phyloP scores from a whole-genome alignment of 257 asterid species.

The Henckelia pumila region DNA sequence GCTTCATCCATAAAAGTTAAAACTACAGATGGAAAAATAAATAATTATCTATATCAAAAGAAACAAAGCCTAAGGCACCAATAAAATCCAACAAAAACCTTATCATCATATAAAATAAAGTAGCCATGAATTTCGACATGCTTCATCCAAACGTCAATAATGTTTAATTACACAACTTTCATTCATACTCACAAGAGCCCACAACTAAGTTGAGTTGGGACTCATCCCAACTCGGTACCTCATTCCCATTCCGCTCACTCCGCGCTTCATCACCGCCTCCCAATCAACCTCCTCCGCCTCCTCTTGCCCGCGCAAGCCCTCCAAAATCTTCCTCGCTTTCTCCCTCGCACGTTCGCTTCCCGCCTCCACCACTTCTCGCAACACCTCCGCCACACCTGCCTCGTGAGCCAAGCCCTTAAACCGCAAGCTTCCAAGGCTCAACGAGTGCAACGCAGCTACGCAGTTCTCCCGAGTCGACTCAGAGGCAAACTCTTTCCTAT shows the following conservation, averaged over 20 bases:
- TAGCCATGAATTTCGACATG: not conserved
- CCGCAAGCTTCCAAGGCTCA: slow-evolving; percentile 77
- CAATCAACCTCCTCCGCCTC: slow-evolving; percentile 68
- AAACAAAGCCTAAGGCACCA: not conserved
- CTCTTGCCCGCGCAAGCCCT: slow-evolving; percentile 43
- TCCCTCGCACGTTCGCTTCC: slow-evolving; percentile 70
- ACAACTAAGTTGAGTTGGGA: slow-evolving; percentile 45
- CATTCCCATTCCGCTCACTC: slow-evolving; percentile 53
- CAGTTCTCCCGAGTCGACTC: slow-evolving; percentile 77
- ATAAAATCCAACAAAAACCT: not conserved
- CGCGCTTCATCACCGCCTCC: slow-evolving; percentile 72
- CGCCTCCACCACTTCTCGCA: slow-evolving; percentile 47
- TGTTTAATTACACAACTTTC: not conserved
- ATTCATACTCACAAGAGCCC: not conserved
- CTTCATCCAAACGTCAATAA: too few species aligned
- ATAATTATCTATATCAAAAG: not conserved
- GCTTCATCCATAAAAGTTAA: too few species aligned
- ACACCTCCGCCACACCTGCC: slow-evolving; percentile 56
- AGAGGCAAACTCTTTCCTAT: slow-evolving; percentile 37
- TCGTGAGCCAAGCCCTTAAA: slow-evolving; percentile 69
- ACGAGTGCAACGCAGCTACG: slow-evolving; percentile 56
- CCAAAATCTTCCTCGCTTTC: slow-evolving; percentile 61
- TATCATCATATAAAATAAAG: not conserved
- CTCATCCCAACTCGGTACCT: slow-evolving; percentile 41
- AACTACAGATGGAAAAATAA: too few species aligned